Base-by-base conservation (phyloP, 1,139 yeast genomes). In the Sporopachydermia cereana region DNA sequence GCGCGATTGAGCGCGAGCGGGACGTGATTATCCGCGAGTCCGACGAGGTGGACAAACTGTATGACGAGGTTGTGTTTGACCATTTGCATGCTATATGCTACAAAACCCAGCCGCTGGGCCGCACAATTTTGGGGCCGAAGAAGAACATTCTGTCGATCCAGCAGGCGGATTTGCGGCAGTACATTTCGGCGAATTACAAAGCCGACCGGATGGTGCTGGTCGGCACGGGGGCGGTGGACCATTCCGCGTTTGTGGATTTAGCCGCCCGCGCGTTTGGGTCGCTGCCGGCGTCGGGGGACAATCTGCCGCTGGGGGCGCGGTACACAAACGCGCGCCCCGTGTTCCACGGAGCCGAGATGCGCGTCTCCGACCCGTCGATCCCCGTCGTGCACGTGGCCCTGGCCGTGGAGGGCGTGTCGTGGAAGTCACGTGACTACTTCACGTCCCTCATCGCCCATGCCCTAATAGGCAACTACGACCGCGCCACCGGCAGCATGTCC, bases 121-220 rank as follows among this genome's bases (percentile, higher is more conserved):
- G 97, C 64, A 93, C 98, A n/a, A 91, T 91, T 50, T 69, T 91
- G 51, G 99, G 99, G 1, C 98, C 99, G 20, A 74, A 89, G 50
- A 86, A 84, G 51, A 81, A 88, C 63, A 91, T 91, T 58, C 75
- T 77, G 59, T 77, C 89, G 43, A 86, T 91, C 53, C 72, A 82
- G 53, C 74, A 86, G 58, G 67, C 72, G 14, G 96, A 93, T 60
- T 72, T 91, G 60, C 77, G 75, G 48, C 72, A 78, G 53, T 91
- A 89, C 64, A 91, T 91, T 57, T 69, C 75, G 44, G 77, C 84
- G 45, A 91, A 91, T 68, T 91, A 91, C 66, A 84, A 84, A 59
- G 96, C 97, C 36, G 97, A 93, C 64, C 73, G 98, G 57, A 91
- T 91, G 98, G 98, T 93, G 2, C 71, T 93, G 22, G 95, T 89